Percentiles rank a stretch among this genome's conserved stretches.
Evolutionary conservation across 306 rosid species (phyloP).

Genomic region (Abrus pulchellus): DNA sequence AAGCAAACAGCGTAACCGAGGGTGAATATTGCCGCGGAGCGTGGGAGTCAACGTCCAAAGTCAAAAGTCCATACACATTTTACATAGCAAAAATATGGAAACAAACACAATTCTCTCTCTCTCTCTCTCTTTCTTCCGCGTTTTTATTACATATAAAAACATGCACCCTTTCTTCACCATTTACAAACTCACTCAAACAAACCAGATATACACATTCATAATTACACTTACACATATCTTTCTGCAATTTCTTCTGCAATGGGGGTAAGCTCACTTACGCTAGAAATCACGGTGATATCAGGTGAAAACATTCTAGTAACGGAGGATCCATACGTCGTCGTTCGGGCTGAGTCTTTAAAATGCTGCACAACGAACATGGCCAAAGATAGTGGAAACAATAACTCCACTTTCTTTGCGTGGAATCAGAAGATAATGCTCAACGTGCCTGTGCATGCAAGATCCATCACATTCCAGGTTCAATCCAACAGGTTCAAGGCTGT

Average conservation of each 20-base stretch:
- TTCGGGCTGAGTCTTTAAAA: conserved; percentile 46
- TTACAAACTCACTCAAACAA: too few species aligned
- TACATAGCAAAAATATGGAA: too few species aligned
- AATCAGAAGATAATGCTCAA: conserved; percentile 56
- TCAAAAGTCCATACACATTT: too few species aligned
- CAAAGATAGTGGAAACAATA: conserved; percentile 20
- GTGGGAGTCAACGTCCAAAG: too few species aligned
- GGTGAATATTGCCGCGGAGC: background rate
- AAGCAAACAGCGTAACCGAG: background rate
- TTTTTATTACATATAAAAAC: too few species aligned
- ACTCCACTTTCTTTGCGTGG: conserved; percentile 51
- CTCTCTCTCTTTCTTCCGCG: too few species aligned
- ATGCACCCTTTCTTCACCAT: too few species aligned
- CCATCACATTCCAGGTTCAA: conserved; percentile 58
- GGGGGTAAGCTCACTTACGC: conserved; percentile 14
- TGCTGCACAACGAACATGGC: conserved; percentile 48
- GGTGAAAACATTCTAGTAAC: conserved; percentile 49
- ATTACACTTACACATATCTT: too few species aligned
- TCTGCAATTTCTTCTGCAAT: background rate
- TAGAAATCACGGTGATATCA: conserved; percentile 64
- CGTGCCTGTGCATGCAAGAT: conserved; percentile 53
- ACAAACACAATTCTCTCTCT: too few species aligned
- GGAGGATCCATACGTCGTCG: conserved; percentile 54
- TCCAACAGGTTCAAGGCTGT: conserved; percentile 47
- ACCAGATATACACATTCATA: too few species aligned